phyloP scores from a whole-genome alignment of 495 filamentous ascomycete species.

The Xylaria longipes region DNA sequence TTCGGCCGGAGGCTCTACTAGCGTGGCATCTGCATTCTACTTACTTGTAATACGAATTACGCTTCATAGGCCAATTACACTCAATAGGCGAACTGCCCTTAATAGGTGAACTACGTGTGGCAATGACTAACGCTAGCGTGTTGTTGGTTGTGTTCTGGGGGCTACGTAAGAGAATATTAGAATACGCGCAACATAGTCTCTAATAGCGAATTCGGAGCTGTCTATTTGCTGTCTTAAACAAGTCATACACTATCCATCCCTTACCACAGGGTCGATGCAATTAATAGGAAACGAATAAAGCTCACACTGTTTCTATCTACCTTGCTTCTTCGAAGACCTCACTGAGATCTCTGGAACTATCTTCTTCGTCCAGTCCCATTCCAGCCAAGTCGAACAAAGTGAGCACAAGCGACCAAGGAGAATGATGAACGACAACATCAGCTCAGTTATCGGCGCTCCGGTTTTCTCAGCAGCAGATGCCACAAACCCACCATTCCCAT shows the following conservation, averaged over 20 bases:
- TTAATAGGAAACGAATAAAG: not conserved
- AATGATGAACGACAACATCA: not conserved
- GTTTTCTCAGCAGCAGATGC: not conserved
- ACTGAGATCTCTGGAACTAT: not conserved
- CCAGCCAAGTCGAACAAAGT: not conserved
- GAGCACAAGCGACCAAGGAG: not conserved
- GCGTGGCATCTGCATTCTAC: too few relatives aligned
- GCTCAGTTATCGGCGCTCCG: not conserved
- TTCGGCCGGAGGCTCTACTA: too few relatives aligned
- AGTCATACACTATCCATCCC: not conserved
- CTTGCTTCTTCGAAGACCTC: not conserved
- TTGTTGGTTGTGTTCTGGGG: too few relatives aligned
- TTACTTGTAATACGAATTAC: too few relatives aligned
- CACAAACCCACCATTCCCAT: not conserved
- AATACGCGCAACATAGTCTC: not conserved
- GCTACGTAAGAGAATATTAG: too few relatives aligned
- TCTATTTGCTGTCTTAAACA: too few relatives aligned
- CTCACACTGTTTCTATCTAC: not conserved
- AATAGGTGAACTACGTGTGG: too few relatives aligned
- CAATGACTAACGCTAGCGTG: too few relatives aligned
- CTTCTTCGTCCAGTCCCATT: not conserved
- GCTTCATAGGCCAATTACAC: too few relatives aligned
- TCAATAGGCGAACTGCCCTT: too few relatives aligned
- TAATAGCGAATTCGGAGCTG: not conserved
- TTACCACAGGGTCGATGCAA: not conserved